Evolutionary conservation across 2,329 filamentous ascomycete genomes (phyloP).

Genomic region (Penicillium sp.): DNA sequence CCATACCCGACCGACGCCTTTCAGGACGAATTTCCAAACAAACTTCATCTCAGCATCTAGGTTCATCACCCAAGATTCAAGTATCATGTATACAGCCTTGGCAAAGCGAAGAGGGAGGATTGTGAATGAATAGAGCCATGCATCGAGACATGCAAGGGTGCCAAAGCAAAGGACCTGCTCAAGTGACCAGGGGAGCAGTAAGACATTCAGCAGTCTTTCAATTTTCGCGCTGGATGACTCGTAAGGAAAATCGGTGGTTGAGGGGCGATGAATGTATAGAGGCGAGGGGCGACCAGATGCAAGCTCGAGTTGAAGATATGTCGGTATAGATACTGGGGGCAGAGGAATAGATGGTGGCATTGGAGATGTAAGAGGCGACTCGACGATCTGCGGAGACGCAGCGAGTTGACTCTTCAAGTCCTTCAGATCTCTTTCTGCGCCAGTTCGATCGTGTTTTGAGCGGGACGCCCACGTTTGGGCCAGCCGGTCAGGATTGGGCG

Average conservation of each 20-base stretch:
- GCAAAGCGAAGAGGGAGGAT: constrained; percentile 86
- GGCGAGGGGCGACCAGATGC: constrained; percentile 57
- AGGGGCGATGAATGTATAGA: constrained; percentile 58
- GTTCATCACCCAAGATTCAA: constrained; percentile 71
- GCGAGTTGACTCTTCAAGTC: constrained; percentile 30
- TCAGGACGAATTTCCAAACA: constrained; percentile 70
- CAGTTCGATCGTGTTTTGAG: constrained; percentile 30
- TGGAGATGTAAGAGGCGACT: constrained; percentile 39
- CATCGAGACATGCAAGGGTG: constrained; percentile 82
- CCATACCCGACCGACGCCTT: constrained; percentile 76
- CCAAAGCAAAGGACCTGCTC: constrained; percentile 86
- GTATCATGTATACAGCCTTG: constrained; percentile 70
- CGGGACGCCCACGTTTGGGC: constrained; percentile 32
- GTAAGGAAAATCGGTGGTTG: constrained; percentile 63
- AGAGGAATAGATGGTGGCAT: constrained; percentile 54
- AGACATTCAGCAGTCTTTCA: constrained; percentile 81
- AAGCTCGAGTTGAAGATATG: constrained; percentile 61
- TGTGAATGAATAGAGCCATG: constrained; percentile 95
- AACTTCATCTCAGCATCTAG: constrained; percentile 66
- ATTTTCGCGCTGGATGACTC: constrained; percentile 91
- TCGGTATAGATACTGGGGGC: constrained; percentile 59
- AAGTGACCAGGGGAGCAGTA: constrained; percentile 73
- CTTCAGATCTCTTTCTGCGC: constrained; percentile 33
- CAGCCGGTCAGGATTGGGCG: constrained; percentile 30
- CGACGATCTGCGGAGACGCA: constrained; percentile 24